Evolutionary conservation across 1,139 yeast species (phyloP), one percentile per base, ranked within the genome.

Genomic region (Hyphopichia buzzinii): DNA sequence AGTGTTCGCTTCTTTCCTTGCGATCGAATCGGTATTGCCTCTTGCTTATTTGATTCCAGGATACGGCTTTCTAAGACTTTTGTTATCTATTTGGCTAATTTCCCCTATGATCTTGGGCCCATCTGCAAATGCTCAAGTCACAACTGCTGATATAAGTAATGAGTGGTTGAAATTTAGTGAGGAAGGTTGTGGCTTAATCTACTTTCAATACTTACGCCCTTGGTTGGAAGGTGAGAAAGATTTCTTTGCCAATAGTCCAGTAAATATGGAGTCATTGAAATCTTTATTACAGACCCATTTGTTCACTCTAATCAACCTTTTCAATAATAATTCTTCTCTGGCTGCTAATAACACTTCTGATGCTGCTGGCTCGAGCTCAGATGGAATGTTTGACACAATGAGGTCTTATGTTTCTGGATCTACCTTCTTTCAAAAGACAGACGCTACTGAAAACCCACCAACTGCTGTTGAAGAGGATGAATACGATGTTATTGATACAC

Each of bases 21-120:
- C 55, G 15, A 47, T 54, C 12, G 77, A 64, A 45, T 45, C 55
- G 37, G 36, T 66, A 19, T 49, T 69, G 19, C 50, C 63, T 26
- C 53, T 74, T 22, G 39, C 65, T 15, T 48, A 57, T 29, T 42
- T 69, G 17, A 33, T 79, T 16, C 87, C 87, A 1, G 70, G 79
- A 32, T 75, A 68, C 47, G 52, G 70, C 2, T 41, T 77, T 11
- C 12, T 69, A 13, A 62, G 62, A 31, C 48, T 77, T 10, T 67
- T 60, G 21, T 40, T 76, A 23, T 66, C 72, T 11, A 44, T 70
- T 10, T 81, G 86, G 86, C 56, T 81, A 30, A 62, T 79, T 8
- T 55, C 67, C 14, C 84, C 85, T 5, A 55, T 71, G 49, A 38
- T 62, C 8, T 7, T 22, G 12, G 22, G 25, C 24, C 16, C n/a